These are phyloP conservation scores for Rhizophlyctis rosea DNA, from an alignment of 192 early-diverging fungal species.

Conservation along the genomic window DNA sequence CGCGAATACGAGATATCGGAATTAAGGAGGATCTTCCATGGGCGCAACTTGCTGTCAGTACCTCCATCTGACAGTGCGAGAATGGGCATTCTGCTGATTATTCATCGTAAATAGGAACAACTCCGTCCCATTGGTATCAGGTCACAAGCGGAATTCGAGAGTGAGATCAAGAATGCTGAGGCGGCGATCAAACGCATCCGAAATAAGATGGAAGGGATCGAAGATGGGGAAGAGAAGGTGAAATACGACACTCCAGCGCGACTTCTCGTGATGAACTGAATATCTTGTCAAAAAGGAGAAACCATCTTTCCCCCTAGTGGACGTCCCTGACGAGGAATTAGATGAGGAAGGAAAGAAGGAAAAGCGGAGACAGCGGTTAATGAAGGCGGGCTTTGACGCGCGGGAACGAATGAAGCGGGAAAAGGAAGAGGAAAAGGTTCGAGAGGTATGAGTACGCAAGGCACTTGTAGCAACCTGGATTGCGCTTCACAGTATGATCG, in stretches of 20 bases:
- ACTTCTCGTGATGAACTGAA: no score
- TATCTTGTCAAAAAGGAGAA: conserved; percentile 33
- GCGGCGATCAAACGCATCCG: conserved; percentile 64
- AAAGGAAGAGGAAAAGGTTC: conserved; percentile 66
- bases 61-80: neutral
- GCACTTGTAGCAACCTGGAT: neutral
- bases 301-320: conserved; percentile 71
- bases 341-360: conserved; percentile 75
- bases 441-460: conserved; percentile 42
- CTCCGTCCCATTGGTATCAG: no score
- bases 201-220: conserved; percentile 79
- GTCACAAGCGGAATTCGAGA: conserved; percentile 70
- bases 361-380: conserved; percentile 78
- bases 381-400: conserved; percentile 75
- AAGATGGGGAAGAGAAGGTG: conserved; percentile 70
- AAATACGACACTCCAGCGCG: neutral
- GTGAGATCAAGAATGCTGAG: conserved; percentile 67
- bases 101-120: conserved; percentile 3
- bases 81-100: neutral
- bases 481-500: neutral
- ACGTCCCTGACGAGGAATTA: conserved; percentile 77
- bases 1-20: conserved; percentile 23
- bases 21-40: conserved; percentile 17
- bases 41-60: neutral
- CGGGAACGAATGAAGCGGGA: conserved; percentile 68